Evolutionary conservation across 2,329 filamentous ascomycete species (phyloP), one percentile per base, ranked within the genome.

Genomic region (Alternaria triticimaculans): DNA sequence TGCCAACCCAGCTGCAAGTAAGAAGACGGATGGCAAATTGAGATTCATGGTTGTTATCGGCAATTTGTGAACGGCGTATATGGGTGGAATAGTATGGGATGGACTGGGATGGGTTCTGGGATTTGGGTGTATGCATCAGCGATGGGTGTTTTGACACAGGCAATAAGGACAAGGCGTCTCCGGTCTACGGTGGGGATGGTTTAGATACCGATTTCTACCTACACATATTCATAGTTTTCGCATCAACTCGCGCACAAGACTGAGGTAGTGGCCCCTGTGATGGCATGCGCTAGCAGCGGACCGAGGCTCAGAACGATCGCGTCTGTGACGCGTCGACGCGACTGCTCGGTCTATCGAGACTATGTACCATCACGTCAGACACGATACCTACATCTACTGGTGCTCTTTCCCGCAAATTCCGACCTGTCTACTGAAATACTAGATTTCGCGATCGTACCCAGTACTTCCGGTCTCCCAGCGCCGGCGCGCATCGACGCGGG

Each of bases 21-120:
- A 74, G 76, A 81, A 72, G 76, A 83, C 78, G 5, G 85, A 87
- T 63, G 84, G 84, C 5, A 83, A 82, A 67, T 76, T 88, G 74
- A 79, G 86, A 73, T 88, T 88, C 67, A 87, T 87, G 86, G 85
- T 88, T 55, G 86, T 88, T 15, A 86, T 88, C 76, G 86, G 86
- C 66, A 86, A 85, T 76, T 57, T 79, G 64, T 79, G 58, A 60
- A 53, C 20, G 49, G 49, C 49, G 49, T 20, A 53, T 23, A 25
- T 41, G 43, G 43, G 10, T 21, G 43, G 11, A 20, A 44, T 21
- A 3, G 28, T 37, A n/a, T 37, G 33, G 8, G 33, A 37, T n/a
- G 33, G 33, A 37, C 4, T 41, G 9, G 15, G 9, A 18, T 18
- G 8, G 37, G 37, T 41, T 18, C 33, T 41, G 33, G 33, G 15